Base-by-base conservation (phyloP, 139 green algal species). In the Asterochloris sp. region DNA sequence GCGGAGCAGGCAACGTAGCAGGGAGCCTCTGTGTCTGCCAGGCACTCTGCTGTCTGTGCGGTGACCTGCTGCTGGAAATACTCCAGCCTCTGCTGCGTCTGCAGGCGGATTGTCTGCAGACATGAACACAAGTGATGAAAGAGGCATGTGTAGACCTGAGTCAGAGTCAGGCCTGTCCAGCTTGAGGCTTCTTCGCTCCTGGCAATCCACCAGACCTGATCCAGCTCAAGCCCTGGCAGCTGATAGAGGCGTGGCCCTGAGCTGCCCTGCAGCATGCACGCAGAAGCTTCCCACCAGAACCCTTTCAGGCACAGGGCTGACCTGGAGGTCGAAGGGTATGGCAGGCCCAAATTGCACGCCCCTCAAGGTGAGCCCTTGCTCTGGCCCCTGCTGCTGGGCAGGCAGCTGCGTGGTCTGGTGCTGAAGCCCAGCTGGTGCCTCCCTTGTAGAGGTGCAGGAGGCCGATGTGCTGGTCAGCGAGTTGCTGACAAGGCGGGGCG, bases 81-180 rank as follows among this genome's bases (percentile, higher is more conserved):
- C 76, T 69, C 76, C 76, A 80, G 24, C 68, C 61, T 15, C 76
- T 80, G 60, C 76, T 80, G 60, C 47, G 38, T 14, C 76, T 80
- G 60, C 76, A 80, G 60, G 19, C 76, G 13, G 76, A 80, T 16
- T 54, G 38, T 54, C 38, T 54, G 38, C 38, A 54, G 15, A 61
- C 60, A 80, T 23, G 11, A 80, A 54, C 24, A 69, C 76, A 17
- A 69, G 67, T 47, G 76, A 61, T 54, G 76, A n/a, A 26, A 61
- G 60, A 28, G 68, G 11, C 21, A 69, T 29, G 24, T 80, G 60
- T 54, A 6, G 38, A 38, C 76, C 76, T 54, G 76, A 80, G 13
- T 69, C 75, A 69, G 76, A 16, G 24, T 15, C 9, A 14, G 68
- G 24, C 76, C 67, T 24, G 66, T 71, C 4, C 19, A 21, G 17